Percentiles rank a stretch among this genome's conserved stretches.
Evolutionary conservation across 331 rosid genomes (phyloP).

Genomic region (Stylosanthes scabra): DNA sequence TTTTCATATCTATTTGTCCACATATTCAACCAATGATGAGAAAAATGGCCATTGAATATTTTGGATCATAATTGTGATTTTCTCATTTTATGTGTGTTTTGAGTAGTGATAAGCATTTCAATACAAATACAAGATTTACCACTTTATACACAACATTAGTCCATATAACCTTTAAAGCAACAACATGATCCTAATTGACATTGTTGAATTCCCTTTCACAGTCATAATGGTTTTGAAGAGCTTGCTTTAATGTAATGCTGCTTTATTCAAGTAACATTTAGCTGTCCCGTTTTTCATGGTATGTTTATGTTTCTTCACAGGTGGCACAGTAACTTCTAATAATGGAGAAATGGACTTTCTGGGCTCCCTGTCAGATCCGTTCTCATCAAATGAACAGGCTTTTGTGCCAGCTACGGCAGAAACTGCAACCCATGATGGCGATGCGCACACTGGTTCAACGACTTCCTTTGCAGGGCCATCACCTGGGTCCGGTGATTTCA

Average conservation of each 20-base stretch:
- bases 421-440: slow-evolving; percentile 47
- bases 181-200: slow-evolving; percentile 24
- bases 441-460: slow-evolving; percentile 46
- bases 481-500: slow-evolving; percentile 48
- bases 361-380: slow-evolving; percentile 73
- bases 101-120: background rate
- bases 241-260: background rate
- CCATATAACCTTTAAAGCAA: slow-evolving; percentile 12
- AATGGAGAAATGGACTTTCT: slow-evolving; percentile 75
- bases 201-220: slow-evolving; percentile 16
- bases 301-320: slow-evolving; percentile 46
- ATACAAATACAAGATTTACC: background rate
- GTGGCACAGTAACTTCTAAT: slow-evolving; percentile 57
- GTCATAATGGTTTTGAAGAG: slow-evolving; percentile 30
- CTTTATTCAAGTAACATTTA: slow-evolving; percentile 12
- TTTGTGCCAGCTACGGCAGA: slow-evolving; percentile 64
- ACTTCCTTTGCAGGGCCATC: slow-evolving; percentile 53
- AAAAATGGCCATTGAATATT: slow-evolving; percentile 2
- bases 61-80: background rate
- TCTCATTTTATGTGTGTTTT: slow-evolving; percentile 13
- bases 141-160: slow-evolving; percentile 5
- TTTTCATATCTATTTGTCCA: background rate
- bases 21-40: background rate
- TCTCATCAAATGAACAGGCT: slow-evolving; percentile 70
- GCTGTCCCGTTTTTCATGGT: slow-evolving; percentile 31